Evolutionary conservation across 305 asterid species (phyloP).

Genomic region (Stenogyne calaminthoides): DNA sequence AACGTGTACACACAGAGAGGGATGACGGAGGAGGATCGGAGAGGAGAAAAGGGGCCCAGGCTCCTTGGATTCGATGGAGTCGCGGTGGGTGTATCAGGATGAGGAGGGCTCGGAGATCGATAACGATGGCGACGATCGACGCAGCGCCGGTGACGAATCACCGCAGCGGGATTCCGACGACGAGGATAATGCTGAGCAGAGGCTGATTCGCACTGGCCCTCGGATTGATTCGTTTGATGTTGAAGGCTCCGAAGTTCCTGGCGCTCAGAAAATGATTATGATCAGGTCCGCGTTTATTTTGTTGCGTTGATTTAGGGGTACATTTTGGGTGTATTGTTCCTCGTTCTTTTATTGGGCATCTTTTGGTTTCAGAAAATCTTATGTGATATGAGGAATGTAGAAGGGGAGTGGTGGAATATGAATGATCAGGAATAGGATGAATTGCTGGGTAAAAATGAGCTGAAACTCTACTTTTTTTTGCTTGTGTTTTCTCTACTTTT

Average conservation of each 20-base stretch:
- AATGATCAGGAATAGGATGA: background rate
- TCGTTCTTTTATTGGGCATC: background rate
- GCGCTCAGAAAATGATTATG: constrained; percentile 74
- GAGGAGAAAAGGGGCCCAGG: constrained; percentile 62
- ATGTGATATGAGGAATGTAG: constrained; percentile 13
- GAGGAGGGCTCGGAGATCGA: constrained; percentile 63
- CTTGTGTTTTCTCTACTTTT: background rate
- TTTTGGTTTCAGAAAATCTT: constrained; percentile 16
- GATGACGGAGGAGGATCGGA: constrained; percentile 88
- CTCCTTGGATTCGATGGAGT: constrained; percentile 87
- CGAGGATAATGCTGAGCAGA: constrained; percentile 76
- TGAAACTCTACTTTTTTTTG: constrained; percentile 6
- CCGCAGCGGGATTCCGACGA: constrained; percentile 73
- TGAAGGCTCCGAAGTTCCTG: constrained; percentile 94
- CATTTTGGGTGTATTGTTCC: constrained; percentile 20
- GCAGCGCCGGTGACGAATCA: constrained; percentile 50
- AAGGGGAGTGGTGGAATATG: constrained; percentile 3
- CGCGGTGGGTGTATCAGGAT: constrained; percentile 97
- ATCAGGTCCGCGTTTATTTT: constrained; percentile 52
- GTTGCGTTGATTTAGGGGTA: constrained; percentile 21
- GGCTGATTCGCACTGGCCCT: constrained; percentile 94
- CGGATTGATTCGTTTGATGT: constrained; percentile 94
- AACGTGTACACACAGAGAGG: constrained; percentile 12
- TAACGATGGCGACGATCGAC: constrained; percentile 44
- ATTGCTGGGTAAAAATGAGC: constrained; percentile 20